phyloP scores from a whole-genome alignment of 2,329 filamentous ascomycete genomes.

The Exophiala mesophila region DNA sequence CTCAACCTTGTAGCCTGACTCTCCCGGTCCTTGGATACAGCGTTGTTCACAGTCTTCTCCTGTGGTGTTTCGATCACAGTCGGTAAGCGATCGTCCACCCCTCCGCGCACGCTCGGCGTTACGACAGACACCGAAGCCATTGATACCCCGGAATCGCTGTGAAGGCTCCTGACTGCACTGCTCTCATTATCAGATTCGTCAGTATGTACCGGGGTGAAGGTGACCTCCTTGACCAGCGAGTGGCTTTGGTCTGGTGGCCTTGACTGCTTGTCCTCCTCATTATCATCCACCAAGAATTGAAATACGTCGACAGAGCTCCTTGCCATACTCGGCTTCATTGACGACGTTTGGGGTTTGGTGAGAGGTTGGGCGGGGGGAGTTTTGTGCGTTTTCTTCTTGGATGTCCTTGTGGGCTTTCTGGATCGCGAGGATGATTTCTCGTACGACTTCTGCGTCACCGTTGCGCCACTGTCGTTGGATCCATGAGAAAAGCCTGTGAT shows the following conservation, averaged over 20 bases:
- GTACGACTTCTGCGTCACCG: slow-evolving; percentile 26
- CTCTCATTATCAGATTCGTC: slow-evolving; percentile 23
- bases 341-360: not conserved
- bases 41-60: slow-evolving; percentile 5
- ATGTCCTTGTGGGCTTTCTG: slow-evolving; percentile 11
- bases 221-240: slow-evolving; percentile 2
- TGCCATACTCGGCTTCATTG: slow-evolving; percentile 15
- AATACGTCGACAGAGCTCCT: slow-evolving; percentile 24
- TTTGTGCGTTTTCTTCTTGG: slow-evolving; percentile 11
- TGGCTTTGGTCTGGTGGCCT: slow-evolving; percentile 2
- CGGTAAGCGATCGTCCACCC: slow-evolving; percentile 10
- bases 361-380: not conserved
- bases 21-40: slow-evolving; percentile 3
- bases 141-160: slow-evolving; percentile 35
- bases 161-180: slow-evolving; percentile 23
- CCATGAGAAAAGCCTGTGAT: slow-evolving; percentile 23
- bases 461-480: slow-evolving; percentile 24
- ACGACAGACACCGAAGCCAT: slow-evolving; percentile 30
- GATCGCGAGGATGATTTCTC: slow-evolving; percentile 17
- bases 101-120: slow-evolving; percentile 5
- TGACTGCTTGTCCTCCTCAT: slow-evolving; percentile 4
- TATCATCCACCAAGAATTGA: slow-evolving; percentile 21
- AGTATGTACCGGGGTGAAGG: not conserved
- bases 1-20: slow-evolving; percentile 6
- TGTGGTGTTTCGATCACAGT: slow-evolving; percentile 14